Percentiles rank a stretch among this genome's conserved stretches.
Conservation (phyloP, 768 basidiomycete species). For the Lyophyllum semitale region DNA sequence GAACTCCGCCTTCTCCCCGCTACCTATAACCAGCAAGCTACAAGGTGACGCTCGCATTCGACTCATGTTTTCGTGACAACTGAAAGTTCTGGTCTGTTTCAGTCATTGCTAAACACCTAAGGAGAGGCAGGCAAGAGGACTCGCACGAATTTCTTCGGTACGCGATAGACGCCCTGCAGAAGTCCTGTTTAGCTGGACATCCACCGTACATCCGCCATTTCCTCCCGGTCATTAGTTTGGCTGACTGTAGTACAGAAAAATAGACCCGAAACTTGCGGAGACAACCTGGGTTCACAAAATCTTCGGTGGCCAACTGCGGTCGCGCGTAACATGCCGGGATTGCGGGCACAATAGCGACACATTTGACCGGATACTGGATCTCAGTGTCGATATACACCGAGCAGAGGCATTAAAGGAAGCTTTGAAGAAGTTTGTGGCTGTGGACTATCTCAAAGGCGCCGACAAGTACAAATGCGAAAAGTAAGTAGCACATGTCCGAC, state of each 20-base stretch:
- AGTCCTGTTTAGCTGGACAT: constrained; percentile 71
- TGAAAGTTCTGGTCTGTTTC: constrained; percentile 1
- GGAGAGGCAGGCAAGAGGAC: constrained; percentile 92
- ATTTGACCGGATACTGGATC: constrained; percentile 91
- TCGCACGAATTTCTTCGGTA: constrained; percentile 98
- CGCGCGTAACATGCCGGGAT: constrained; percentile 81
- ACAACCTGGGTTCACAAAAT: constrained; percentile 94
- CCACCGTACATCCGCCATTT: constrained; percentile 55
- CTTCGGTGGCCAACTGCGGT: constrained; percentile 91
- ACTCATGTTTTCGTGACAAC: background rate
- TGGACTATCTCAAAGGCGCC: constrained; percentile 82
- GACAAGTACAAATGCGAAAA: constrained; percentile 99
- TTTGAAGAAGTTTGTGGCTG: constrained; percentile 74
- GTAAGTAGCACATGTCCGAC: constrained; percentile 46
- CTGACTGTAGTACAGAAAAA: constrained; percentile 49
- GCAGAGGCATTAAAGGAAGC: constrained; percentile 67
- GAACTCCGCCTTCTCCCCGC: constrained; percentile 60
- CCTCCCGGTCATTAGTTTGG: background rate
- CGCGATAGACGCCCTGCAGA: constrained; percentile 89
- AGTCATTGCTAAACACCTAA: constrained; percentile 93
- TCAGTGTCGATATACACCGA: constrained; percentile 86
- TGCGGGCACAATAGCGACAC: constrained; percentile 93
- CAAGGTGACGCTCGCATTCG: constrained; percentile 50
- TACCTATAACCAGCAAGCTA: constrained; percentile 64
- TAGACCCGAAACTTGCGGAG: constrained; percentile 70